Evolutionary conservation across 495 filamentous ascomycete species (phyloP), one percentile per base, ranked within the genome.

Genomic region (Aspergillus incahuasiensis): DNA sequence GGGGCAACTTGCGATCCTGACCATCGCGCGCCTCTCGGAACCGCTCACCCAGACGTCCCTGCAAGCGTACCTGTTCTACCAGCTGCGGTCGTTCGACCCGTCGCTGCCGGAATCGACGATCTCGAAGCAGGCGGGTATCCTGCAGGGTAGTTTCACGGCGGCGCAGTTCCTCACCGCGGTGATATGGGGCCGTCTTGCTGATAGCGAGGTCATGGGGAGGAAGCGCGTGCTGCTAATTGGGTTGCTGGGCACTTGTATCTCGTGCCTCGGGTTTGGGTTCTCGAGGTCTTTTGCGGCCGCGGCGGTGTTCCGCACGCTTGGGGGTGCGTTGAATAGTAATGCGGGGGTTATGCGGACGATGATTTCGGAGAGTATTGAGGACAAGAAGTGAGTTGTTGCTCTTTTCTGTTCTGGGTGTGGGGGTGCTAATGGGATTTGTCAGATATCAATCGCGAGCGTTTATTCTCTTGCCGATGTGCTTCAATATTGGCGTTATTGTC

Each of bases 341-440:
- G 80, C 91, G 13, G 88, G 88, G 3, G 88, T 92, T 5, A 83
- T 91, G 78, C 77, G 88, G 58, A 91, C 88, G 2, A 87, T 92
- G 85, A 86, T 91, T 61, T 82, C 82, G 38, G 88, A 92, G 72
- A 91, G 84, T 51, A 80, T 91, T 34, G 79, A 73, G 34, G 88
- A 90, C 65, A 86, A 85, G 65, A 82, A 79, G 74, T 77, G 55
- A 20, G 70, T 60, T n/a, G 2, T n/a, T 34, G 9, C 15, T 1
- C 19, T 6, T 16, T 8, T 8, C n/a, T 35, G 6, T 34, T 13
- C 30, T 34, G 24, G 4, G 11, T 20, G 16, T 5, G 19, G 13
- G 2, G 12, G 11, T 34, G 40, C 45, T 8, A 41, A 24, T 30
- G 4, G 22, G 9, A 11, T 35, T 11, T 5, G 35, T 11, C 22